These are phyloP conservation scores for Leptodontidium sp. DNA, from an alignment of 2,329 filamentous ascomycete species.

Conservation along the genomic window DNA sequence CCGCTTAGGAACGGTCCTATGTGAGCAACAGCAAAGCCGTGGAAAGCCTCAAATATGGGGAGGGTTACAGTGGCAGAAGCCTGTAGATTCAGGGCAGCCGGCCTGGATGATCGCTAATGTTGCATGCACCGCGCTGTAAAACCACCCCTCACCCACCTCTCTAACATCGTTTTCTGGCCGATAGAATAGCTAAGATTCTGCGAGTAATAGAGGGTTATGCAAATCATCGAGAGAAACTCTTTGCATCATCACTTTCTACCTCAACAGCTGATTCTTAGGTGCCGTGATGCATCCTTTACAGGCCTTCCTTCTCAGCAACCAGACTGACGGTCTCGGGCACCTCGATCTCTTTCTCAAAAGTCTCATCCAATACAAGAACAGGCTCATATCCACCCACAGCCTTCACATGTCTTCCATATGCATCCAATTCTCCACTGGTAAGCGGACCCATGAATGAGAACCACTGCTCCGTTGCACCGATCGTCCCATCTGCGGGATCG, in stretches of 20 bases:
- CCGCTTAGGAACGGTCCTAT: no score
- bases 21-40: no score
- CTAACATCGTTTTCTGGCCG: no score
- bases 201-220: not conserved
- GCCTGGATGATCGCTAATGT: not conserved
- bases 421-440: constrained; percentile 15
- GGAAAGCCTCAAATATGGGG: no score
- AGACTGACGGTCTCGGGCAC: constrained; percentile 31
- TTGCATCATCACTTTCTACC: not conserved
- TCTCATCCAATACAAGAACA: constrained; percentile 34
- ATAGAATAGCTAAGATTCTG: no score
- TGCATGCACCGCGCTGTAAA: not conserved
- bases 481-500: constrained; percentile 33
- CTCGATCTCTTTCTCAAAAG: constrained; percentile 26
- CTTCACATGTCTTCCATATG: constrained; percentile 38
- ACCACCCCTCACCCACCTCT: not conserved
- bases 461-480: constrained; percentile 38
- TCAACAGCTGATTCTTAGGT: not conserved
- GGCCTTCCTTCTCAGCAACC: not conserved
- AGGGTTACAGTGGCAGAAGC: not conserved
- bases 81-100: not conserved
- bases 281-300: not conserved
- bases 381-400: constrained; percentile 41
- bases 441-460: constrained; percentile 29
- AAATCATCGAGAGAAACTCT: not conserved